phyloP scores from a whole-genome alignment of 768 basidiomycete species.

The Amanita brunnescens region DNA sequence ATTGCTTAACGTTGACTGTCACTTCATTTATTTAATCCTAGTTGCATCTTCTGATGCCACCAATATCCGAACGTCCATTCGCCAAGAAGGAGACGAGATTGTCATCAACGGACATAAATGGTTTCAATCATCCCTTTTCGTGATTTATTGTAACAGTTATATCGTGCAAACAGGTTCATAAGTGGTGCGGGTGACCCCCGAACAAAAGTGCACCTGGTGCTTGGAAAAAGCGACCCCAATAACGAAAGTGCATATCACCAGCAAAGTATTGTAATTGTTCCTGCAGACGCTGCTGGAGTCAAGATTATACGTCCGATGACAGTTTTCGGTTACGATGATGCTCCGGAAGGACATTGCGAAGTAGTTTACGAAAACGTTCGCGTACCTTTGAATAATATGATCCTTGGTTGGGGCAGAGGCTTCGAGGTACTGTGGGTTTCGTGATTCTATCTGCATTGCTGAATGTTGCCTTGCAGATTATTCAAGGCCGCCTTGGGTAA shows the following conservation, averaged over 20 bases:
- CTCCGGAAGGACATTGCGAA: conserved; percentile 95
- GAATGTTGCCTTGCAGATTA: conserved; percentile 40
- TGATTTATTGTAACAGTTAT: background rate
- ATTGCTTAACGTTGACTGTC: background rate
- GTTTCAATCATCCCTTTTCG: conserved; percentile 25
- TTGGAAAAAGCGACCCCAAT: conserved; percentile 88
- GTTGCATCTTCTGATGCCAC: conserved; percentile 95
- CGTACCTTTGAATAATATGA: conserved; percentile 73
- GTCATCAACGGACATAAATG: conserved; percentile 97
- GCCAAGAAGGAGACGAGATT: conserved; percentile 77
- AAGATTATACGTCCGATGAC: conserved; percentile 87
- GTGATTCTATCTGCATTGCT: background rate
- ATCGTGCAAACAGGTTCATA: conserved; percentile 31
- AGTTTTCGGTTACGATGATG: conserved; percentile 92
- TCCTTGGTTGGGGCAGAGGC: conserved; percentile 90
- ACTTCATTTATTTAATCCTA: conserved; percentile 16
- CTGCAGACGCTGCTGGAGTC: conserved; percentile 78
- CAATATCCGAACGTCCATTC: conserved; percentile 85
- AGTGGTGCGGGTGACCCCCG: conserved; percentile 94
- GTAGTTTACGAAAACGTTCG: conserved; percentile 91
- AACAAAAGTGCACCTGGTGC: conserved; percentile 82
- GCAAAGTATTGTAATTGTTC: conserved; percentile 95
- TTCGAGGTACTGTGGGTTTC: conserved; percentile 60
- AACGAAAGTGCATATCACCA: conserved; percentile 72
- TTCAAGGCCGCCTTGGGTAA: conserved; percentile 92